phyloP scores from a whole-genome alignment of 768 basidiomycete species.

The Mycena galericulata region DNA sequence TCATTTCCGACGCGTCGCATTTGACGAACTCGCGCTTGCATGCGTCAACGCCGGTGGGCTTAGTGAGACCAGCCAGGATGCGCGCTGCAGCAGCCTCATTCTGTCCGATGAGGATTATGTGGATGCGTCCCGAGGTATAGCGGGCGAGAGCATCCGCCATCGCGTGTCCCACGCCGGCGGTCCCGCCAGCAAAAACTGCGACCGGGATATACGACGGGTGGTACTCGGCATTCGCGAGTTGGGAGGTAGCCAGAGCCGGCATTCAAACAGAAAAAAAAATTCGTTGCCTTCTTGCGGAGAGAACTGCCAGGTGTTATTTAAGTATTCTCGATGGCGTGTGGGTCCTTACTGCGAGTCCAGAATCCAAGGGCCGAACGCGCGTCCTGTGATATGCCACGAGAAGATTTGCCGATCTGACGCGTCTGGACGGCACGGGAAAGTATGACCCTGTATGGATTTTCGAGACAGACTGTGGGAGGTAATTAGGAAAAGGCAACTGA shows the following conservation, averaged over 20 bases:
- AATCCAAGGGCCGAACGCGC: no score
- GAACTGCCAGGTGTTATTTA: no score
- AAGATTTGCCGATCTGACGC: no score
- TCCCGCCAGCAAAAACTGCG: conserved; percentile 32
- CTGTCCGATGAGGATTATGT: conserved; percentile 52
- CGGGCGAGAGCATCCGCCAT: conserved; percentile 48
- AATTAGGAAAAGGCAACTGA: no score
- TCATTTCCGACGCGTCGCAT: conserved; percentile 50
- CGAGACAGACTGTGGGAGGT: no score
- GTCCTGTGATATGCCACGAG: no score
- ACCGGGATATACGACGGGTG: conserved; percentile 19
- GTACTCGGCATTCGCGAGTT: conserved; percentile 31
- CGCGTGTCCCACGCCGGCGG: conserved; percentile 37
- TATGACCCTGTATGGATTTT: no score
- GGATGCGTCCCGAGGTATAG: conserved; percentile 48
- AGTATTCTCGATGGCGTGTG: no score
- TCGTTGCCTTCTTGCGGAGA: no score
- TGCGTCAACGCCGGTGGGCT: conserved; percentile 23
- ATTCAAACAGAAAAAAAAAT: neutral
- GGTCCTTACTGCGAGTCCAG: no score
- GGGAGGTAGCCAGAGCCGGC: conserved; percentile 28
- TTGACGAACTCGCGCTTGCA: conserved; percentile 47
- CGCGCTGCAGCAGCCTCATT: conserved; percentile 46
- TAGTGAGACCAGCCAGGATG: conserved; percentile 45
- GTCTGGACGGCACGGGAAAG: no score